Evolutionary conservation across 2,329 filamentous ascomycete genomes (phyloP).

Genomic region (Cordyceps fumosorosea): DNA sequence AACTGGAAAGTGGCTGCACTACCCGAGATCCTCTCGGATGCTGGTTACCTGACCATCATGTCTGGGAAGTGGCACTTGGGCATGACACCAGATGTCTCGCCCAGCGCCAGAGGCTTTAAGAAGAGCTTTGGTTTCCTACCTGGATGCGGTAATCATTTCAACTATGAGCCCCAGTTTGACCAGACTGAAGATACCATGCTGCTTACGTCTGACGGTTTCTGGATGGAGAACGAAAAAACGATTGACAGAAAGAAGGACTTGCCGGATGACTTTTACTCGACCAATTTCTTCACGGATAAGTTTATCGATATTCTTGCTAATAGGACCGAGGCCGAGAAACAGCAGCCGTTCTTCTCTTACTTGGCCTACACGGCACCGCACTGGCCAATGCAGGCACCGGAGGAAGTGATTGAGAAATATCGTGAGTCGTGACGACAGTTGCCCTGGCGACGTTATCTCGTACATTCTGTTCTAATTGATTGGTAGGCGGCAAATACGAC

Average conservation of each 20-base stretch:
- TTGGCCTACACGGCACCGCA: slow-evolving; percentile 48
- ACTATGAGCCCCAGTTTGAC: slow-evolving; percentile 38
- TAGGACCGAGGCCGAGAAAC: slow-evolving; percentile 18
- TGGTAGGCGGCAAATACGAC: slow-evolving; percentile 36
- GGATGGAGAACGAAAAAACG: slow-evolving; percentile 18
- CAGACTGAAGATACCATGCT: slow-evolving; percentile 21
- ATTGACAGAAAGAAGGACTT: slow-evolving; percentile 20
- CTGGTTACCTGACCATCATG: slow-evolving; percentile 54
- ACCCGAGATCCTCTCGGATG: slow-evolving; percentile 51
- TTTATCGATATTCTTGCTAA: slow-evolving; percentile 35
- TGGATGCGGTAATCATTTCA: slow-evolving; percentile 48
- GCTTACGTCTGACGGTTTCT: slow-evolving; percentile 25
- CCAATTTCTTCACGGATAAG: slow-evolving; percentile 45
- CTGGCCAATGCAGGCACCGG: slow-evolving; percentile 45
- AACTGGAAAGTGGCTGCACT: slow-evolving; percentile 53
- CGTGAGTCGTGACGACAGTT: slow-evolving; percentile 6
- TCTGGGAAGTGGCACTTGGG: slow-evolving; percentile 59
- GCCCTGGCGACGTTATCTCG: not conserved
- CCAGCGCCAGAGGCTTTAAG: slow-evolving; percentile 52
- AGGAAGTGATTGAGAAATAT: slow-evolving; percentile 40
- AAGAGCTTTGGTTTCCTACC: slow-evolving; percentile 53
- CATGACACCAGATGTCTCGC: slow-evolving; percentile 48
- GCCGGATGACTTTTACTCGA: slow-evolving; percentile 47
- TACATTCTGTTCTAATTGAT: not conserved
- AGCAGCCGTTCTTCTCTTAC: slow-evolving; percentile 48